Percentiles rank a stretch among this genome's conserved stretches.
These are phyloP conservation scores for Populus ilicifolia DNA, from an alignment of 345 rosid species.

Conservation along the genomic window DNA sequence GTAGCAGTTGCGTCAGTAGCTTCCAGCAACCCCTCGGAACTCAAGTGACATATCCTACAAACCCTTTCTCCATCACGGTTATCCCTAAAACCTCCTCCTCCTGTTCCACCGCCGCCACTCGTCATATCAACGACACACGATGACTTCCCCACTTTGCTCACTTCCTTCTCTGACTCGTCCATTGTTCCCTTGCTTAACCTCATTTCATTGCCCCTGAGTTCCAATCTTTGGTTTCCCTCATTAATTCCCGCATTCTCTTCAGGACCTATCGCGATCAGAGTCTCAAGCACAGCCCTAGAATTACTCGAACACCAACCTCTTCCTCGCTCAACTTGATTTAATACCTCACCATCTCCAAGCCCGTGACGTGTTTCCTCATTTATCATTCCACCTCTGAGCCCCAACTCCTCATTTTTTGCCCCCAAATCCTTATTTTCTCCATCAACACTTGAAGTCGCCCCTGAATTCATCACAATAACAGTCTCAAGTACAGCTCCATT, in stretches of 20 bases:
- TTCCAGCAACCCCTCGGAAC: conserved; percentile 48
- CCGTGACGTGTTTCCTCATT: neutral
- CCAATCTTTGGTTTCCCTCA: conserved; percentile 12
- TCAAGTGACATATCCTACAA: conserved; percentile 89
- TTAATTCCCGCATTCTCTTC: conserved; percentile 24
- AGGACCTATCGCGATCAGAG: conserved; percentile 24
- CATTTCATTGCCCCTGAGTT: conserved; percentile 11
- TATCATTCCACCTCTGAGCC: conserved; percentile 6
- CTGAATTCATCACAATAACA: conserved; percentile 17
- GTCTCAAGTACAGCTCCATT: conserved; percentile 26
- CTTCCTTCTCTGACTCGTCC: conserved; percentile 28
- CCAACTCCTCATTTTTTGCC: conserved; percentile 15
- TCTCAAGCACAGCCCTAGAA: conserved; percentile 24
- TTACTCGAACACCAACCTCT: conserved; percentile 15
- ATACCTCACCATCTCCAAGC: conserved; percentile 17
- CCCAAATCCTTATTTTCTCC: conserved; percentile 25
- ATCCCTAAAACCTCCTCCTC: conserved; percentile 25
- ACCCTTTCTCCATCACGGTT: conserved; percentile 47
- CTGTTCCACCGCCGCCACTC: conserved; percentile 21
- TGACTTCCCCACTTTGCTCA: conserved; percentile 32
- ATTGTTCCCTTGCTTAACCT: conserved; percentile 22
- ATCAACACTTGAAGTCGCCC: conserved; percentile 13
- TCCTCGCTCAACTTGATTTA: conserved; percentile 22
- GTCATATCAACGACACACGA: conserved; percentile 46
- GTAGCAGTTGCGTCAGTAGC: conserved; percentile 3